Base-by-base conservation (phyloP, 202 grass and related monocot species). In the Dendrocalamus latiflorus region DNA sequence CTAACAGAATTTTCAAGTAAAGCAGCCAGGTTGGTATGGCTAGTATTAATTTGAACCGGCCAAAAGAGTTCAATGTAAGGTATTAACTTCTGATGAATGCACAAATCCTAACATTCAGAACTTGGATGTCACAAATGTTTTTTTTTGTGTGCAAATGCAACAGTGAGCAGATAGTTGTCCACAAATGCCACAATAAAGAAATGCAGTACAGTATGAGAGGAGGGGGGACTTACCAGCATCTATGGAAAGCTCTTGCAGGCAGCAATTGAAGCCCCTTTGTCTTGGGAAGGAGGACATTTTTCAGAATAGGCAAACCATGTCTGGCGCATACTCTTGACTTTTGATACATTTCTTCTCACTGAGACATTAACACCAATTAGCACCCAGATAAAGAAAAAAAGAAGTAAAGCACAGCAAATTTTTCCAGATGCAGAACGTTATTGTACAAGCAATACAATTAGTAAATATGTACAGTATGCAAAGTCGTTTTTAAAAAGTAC, bases 321-420 rank as follows among this genome's bases (percentile, higher is more conserved):
- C 87, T 81, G 83, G 78, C 26, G 91, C 96, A 61, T 86, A 91
- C 63, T 95, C 77, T 77, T 98, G 96, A 71, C 93, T 99, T 88
- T 51, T 99, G 42, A 96, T 87, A 61, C 96, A 99, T 51, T 99
- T 99, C 75, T 95, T 85, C 75, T 99, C 89, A 74, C 96, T 95
- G 81, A 57, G 54, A 82, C 18, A 87, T 79, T 34, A 83, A 50
- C 47, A 60, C 63, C 14, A 74, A 63, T 72, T 24, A 77, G 33
- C 25, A 74, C 33, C 6, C 30, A 77, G 3, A 65, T 55, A 55
- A 68, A 64, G n/a, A 26, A 84, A 47, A 45, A 80, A 72, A 34
- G 0, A 39, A 36, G 16, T 62, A 41, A 22, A 61, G 41, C 18
- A 65, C 11, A 72, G 0, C 2, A 28, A 59, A 25, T 26, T 42